phyloP scores from a whole-genome alignment of 2,329 filamentous ascomycete species.

The Pseudogymnoascus sp. region DNA sequence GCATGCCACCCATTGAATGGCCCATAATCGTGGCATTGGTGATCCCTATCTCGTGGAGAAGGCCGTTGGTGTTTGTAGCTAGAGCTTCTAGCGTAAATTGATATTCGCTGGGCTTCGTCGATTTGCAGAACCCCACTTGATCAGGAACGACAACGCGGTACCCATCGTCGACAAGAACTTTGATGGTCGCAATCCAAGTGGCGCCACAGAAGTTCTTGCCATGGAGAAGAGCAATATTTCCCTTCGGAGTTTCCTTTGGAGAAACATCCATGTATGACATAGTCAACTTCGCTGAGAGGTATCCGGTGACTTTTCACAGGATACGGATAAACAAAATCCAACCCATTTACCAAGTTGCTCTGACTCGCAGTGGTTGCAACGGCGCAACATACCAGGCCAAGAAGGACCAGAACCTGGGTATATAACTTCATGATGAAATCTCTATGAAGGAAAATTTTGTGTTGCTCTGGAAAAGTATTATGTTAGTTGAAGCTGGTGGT shows the following conservation, averaged over 20 bases:
- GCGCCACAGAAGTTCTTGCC: constrained; percentile 49
- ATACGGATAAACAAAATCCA: constrained; percentile 34
- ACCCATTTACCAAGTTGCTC: background rate
- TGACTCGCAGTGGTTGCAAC: no score
- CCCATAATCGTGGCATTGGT: constrained; percentile 40
- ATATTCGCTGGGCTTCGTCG: constrained; percentile 40
- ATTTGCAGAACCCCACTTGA: constrained; percentile 50
- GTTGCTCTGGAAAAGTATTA: background rate
- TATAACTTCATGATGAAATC: background rate
- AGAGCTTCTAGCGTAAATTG: constrained; percentile 45
- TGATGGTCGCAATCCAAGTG: constrained; percentile 43
- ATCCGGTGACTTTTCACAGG: constrained; percentile 41
- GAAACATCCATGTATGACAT: constrained; percentile 49
- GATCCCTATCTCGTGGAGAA: constrained; percentile 37
- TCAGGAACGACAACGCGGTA: constrained; percentile 46
- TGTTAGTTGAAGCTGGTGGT: background rate
- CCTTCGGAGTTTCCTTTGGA: constrained; percentile 25
- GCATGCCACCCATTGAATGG: constrained; percentile 48
- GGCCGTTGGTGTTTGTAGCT: constrained; percentile 40
- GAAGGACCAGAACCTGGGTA: background rate
- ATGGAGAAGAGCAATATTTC: constrained; percentile 36
- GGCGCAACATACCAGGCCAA: background rate
- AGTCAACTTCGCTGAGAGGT: constrained; percentile 39
- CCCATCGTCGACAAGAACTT: constrained; percentile 32
- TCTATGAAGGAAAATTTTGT: background rate